Base-by-base conservation (phyloP, 345 rosid genomes). In the Nasturtium officinale region DNA sequence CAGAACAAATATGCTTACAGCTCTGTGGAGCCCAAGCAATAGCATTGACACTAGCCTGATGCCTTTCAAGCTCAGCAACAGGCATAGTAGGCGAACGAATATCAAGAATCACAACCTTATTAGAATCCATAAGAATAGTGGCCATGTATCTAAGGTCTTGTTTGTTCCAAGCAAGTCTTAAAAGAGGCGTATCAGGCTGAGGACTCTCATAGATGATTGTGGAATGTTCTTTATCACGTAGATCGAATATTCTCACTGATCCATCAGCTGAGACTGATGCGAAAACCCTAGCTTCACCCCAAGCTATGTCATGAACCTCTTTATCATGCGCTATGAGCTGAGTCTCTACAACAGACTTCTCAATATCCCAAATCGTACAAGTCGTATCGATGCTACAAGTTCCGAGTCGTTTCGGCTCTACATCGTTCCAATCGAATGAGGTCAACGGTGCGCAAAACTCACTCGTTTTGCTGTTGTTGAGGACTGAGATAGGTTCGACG, bases 351-450 rank as follows among this genome's bases (percentile, higher is more conserved):
- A 37, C 84, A 7, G 82, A 80, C 57, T 82, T 88, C 71, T 94
- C 97, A 13, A 94, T 83, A 79, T 94, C 98, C 98, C 97, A 91
- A 20, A 94, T 85, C 3, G 97, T 94, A 69, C 98, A 94, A 0
- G 98, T 94, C 18, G 97, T 94, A 45, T 94, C 98, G 57, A 94
- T 91, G 67, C 96, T 89, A 53, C 86, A 91, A 17, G 97, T 91
- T 5, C 93, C 99, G n/a, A 95, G 68, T 11, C 97, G 78, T 65
- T 88, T 87, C 2, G 99, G 97, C 78, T 95, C 99, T 0, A 91
- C 73, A 56, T 89, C 93, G 78, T 95, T 95, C 97, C 99, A 91
- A 46, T 95, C 99, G 68, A 95, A 95, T 29, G 99, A 95, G 9
- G 99, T 95, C 76, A 90, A 74, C 9, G 91, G 96, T 1, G 94